phyloP scores from a whole-genome alignment of 2,329 filamentous ascomycete species.

The Phaeosphaeria sp. region DNA sequence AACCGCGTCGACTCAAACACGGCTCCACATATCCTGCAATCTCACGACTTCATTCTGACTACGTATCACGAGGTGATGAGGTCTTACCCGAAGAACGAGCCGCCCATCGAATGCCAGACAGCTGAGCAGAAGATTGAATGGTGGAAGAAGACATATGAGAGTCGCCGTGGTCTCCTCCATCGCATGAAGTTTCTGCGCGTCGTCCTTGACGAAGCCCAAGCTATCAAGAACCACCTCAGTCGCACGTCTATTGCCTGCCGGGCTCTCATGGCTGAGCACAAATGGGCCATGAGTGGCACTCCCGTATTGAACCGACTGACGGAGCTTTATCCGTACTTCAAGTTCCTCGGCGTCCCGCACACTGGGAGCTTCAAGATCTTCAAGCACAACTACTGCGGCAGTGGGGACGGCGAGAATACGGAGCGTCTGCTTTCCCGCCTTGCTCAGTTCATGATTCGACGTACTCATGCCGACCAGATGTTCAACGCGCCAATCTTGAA shows the following conservation, averaged over 20 bases:
- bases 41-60: conserved; percentile 48
- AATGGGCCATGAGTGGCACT: conserved; percentile 55
- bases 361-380: conserved; percentile 52
- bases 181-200: conserved; percentile 54
- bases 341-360: conserved; percentile 52
- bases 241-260: conserved; percentile 56
- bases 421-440: conserved; percentile 49
- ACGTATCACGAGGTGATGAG: conserved; percentile 52
- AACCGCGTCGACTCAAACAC: conserved; percentile 31
- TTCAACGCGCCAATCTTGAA: conserved; percentile 62
- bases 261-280: conserved; percentile 46
- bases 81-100: conserved; percentile 52
- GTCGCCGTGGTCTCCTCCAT: conserved; percentile 43
- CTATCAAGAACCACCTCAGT: conserved; percentile 58
- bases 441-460: conserved; percentile 59
- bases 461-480: conserved; percentile 61
- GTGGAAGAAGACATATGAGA: conserved; percentile 41
- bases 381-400: conserved; percentile 53
- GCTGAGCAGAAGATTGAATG: conserved; percentile 50
- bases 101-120: conserved; percentile 47
- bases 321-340: conserved; percentile 51
- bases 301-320: conserved; percentile 47
- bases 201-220: conserved; percentile 65
- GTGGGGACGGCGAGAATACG: conserved; percentile 32
- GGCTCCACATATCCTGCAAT: conserved; percentile 12